Conservation (phyloP, 73 alveolate species). For the Durusdinium trenchii region DNA sequence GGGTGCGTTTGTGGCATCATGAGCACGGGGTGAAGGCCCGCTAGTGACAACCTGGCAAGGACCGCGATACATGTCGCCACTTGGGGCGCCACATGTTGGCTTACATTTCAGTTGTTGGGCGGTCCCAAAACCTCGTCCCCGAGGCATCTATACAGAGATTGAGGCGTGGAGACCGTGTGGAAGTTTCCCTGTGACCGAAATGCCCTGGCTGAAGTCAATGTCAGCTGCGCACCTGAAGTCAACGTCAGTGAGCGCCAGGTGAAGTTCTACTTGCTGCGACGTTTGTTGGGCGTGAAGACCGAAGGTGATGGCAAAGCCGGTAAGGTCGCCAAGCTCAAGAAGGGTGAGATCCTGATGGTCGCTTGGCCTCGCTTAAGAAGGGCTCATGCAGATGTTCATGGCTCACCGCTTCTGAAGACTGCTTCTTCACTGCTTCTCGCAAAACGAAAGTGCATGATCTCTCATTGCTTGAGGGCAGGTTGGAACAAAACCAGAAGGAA, state of each 20-base stretch:
- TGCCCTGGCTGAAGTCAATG: not conserved
- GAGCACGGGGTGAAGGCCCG: too few relatives aligned
- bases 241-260: conserved; percentile 5
- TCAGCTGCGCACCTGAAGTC: too few relatives aligned
- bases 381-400: too few relatives aligned
- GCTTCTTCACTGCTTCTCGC: too few relatives aligned
- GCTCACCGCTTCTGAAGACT: too few relatives aligned
- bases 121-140: too few relatives aligned
- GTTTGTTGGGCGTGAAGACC: conserved; percentile 99
- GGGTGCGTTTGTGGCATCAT: not conserved
- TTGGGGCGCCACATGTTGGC: too few relatives aligned
- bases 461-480: too few relatives aligned
- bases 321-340: conserved; percentile 63
- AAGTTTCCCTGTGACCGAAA: not conserved
- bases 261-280: conserved; percentile 98
- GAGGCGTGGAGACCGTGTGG: conserved; percentile 60
- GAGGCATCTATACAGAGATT: conserved; percentile 96
- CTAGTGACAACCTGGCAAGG: too few relatives aligned
- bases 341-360: conserved; percentile 97
- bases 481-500: not conserved
- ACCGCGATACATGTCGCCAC: too few relatives aligned
- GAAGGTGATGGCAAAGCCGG: conserved; percentile 96
- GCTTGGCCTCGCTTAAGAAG: not conserved
- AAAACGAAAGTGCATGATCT: too few relatives aligned
- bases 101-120: too few relatives aligned